Percentiles rank a stretch among this genome's conserved stretches.
Conservation (phyloP, 1,284 basidiomycete genomes). For the Apiotrichum porosum region DNA sequence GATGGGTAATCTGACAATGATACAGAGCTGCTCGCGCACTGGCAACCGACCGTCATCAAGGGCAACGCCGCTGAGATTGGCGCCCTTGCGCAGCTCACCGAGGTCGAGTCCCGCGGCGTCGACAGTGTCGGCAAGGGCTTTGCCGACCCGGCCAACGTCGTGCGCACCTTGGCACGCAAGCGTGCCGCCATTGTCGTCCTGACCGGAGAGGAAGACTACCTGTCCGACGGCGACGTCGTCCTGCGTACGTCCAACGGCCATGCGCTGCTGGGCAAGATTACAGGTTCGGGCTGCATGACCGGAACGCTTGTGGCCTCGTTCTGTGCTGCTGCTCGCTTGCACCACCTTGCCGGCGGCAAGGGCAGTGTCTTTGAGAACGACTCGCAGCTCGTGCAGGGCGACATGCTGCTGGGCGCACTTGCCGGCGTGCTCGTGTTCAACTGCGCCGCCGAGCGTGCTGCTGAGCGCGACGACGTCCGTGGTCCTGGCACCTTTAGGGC, state of each 20-base stretch:
- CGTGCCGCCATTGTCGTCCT: slow-evolving; percentile 82
- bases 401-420: slow-evolving; percentile 68
- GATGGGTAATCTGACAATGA: neutral
- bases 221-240: slow-evolving; percentile 73
- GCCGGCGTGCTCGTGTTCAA: slow-evolving; percentile 76
- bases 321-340: slow-evolving; percentile 63
- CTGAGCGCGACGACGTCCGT: slow-evolving; percentile 60
- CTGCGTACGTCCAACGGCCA: slow-evolving; percentile 72
- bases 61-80: slow-evolving; percentile 91
- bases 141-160: slow-evolving; percentile 66
- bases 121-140: slow-evolving; percentile 77
- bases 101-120: slow-evolving; percentile 79
- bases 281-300: slow-evolving; percentile 84
- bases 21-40: slow-evolving; percentile 69
- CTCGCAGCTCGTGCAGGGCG: slow-evolving; percentile 58
- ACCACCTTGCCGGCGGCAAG: slow-evolving; percentile 10
- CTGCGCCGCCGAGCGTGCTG: slow-evolving; percentile 77
- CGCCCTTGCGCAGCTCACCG: slow-evolving; percentile 65
- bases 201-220: slow-evolving; percentile 77
- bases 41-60: slow-evolving; percentile 89
- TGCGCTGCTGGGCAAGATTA: slow-evolving; percentile 64
- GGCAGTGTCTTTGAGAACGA: slow-evolving; percentile 18
- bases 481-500: slow-evolving; percentile 86
- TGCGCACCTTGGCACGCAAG: slow-evolving; percentile 64
- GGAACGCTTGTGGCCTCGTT: slow-evolving; percentile 56